Evolutionary conservation across 1,284 basidiomycete genomes (phyloP).

Genomic region (Trichosporon inkin): DNA sequence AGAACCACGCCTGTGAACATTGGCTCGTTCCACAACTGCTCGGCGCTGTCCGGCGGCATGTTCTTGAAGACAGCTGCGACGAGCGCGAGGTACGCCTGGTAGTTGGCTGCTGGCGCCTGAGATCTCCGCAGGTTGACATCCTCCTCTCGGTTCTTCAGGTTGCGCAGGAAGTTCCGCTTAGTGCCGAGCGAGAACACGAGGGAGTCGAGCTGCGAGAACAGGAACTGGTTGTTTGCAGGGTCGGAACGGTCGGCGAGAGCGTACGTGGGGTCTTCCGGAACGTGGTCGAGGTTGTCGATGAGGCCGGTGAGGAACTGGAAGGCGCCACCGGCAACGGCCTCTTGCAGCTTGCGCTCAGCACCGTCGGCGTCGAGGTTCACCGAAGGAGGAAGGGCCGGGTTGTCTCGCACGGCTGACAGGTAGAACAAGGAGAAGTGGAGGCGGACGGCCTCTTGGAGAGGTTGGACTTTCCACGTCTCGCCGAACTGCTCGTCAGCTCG

Average conservation of each 20-base stretch:
- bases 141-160: slow-evolving; percentile 86
- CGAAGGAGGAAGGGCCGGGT: slow-evolving; percentile 57
- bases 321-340: slow-evolving; percentile 73
- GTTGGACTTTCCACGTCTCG: slow-evolving; percentile 64
- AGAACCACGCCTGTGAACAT: slow-evolving; percentile 81
- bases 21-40: slow-evolving; percentile 76
- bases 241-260: slow-evolving; percentile 64
- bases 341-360: slow-evolving; percentile 74
- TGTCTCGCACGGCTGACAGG: slow-evolving; percentile 66
- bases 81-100: slow-evolving; percentile 76
- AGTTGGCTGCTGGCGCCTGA: slow-evolving; percentile 58
- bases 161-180: slow-evolving; percentile 79
- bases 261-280: slow-evolving; percentile 55
- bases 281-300: slow-evolving; percentile 40
- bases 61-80: slow-evolving; percentile 73
- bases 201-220: slow-evolving; percentile 66
- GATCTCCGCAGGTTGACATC: slow-evolving; percentile 58
- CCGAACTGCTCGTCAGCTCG: slow-evolving; percentile 28
- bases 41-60: slow-evolving; percentile 67
- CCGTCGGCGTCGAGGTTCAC: slow-evolving; percentile 71
- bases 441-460: slow-evolving; percentile 70
- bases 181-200: slow-evolving; percentile 71
- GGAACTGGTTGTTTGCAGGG: slow-evolving; percentile 44
- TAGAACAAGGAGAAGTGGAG: slow-evolving; percentile 85
- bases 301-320: slow-evolving; percentile 65